Percentiles rank a stretch among this genome's conserved stretches.
phyloP scores from a whole-genome alignment of 257 asterid species.

The Solanum habrochaites region DNA sequence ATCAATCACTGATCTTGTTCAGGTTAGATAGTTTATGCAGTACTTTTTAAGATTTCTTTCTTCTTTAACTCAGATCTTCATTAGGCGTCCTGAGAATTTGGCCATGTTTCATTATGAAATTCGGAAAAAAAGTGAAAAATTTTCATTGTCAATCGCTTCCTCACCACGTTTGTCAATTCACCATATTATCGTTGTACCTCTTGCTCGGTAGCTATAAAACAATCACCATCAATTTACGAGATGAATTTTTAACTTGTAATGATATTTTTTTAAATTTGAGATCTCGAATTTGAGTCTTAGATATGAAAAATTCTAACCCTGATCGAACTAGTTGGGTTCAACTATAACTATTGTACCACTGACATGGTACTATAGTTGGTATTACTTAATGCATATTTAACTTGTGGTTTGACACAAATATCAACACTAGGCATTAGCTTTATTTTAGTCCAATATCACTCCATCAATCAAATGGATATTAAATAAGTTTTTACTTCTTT shows the following conservation, averaged over 20 bases:
- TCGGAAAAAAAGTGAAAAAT: no score
- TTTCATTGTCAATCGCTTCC: neutral
- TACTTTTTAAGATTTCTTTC: neutral
- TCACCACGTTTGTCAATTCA: neutral
- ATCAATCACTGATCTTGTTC: neutral
- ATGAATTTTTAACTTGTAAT: neutral
- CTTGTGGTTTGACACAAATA: no score
- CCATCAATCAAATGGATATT: no score
- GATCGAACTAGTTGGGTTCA: no score
- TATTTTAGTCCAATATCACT: neutral
- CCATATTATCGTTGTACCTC: no score
- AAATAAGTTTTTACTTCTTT: no score
- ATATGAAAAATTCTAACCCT: neutral
- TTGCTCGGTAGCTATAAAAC: no score
- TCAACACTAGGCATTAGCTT: no score
- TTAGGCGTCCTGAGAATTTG: neutral
- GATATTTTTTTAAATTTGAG: neutral
- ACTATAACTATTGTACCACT: no score
- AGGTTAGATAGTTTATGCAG: neutral
- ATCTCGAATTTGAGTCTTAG: rapidly evolving
- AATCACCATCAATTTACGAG: neutral
- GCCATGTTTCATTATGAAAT: neutral
- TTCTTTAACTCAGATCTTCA: neutral
- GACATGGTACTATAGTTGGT: no score
- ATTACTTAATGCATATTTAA: no score